A percentile compares a stretch with the other conserved stretches of the same genome.
Evolutionary conservation across 176 grass and related monocot genomes (phyloP).

Genomic region (Calamus simplicifolius): DNA sequence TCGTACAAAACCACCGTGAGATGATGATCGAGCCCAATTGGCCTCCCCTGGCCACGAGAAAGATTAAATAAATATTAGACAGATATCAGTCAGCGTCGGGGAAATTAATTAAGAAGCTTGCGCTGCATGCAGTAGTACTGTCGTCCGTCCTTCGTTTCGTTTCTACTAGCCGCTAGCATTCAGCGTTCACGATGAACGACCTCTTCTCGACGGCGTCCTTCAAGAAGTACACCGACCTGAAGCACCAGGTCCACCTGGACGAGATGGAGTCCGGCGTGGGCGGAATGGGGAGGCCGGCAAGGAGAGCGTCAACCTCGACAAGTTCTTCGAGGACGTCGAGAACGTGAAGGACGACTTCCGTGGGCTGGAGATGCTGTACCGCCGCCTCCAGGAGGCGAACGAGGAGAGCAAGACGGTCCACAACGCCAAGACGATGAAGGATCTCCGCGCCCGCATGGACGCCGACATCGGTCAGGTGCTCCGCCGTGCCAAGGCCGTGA

Average conservation of each 20-base stretch:
- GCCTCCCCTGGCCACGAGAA: too few species aligned
- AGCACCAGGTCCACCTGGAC: conserved; percentile 20
- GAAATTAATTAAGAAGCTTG: too few species aligned
- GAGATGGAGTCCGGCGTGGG: conserved; percentile 3
- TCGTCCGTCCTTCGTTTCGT: too few species aligned
- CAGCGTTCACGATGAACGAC: conserved; percentile 13
- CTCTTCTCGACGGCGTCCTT: conserved; percentile 17
- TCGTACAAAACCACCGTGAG: too few species aligned
- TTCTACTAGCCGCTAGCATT: too few species aligned
- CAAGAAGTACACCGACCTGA: conserved; percentile 21
- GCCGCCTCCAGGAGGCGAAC: conserved; percentile 8
- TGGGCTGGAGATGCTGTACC: conserved; percentile 12
- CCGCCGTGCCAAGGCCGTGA: conserved; percentile 46
- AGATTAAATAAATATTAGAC: too few species aligned
- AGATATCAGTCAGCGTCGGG: too few species aligned
- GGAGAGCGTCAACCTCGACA: conserved; percentile 17
- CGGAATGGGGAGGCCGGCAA: background rate
- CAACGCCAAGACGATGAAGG: conserved; percentile 39
- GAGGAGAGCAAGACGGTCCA: conserved; percentile 41
- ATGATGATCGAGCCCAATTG: too few species aligned
- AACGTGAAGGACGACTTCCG: conserved; percentile 16
- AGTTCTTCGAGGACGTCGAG: conserved; percentile 30
- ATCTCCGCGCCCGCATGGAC: conserved; percentile 57
- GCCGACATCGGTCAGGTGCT: conserved; percentile 49
- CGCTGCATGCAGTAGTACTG: too few species aligned